Base-by-base conservation (phyloP, 345 rosid genomes). In the Gossypium rotundifolium region DNA sequence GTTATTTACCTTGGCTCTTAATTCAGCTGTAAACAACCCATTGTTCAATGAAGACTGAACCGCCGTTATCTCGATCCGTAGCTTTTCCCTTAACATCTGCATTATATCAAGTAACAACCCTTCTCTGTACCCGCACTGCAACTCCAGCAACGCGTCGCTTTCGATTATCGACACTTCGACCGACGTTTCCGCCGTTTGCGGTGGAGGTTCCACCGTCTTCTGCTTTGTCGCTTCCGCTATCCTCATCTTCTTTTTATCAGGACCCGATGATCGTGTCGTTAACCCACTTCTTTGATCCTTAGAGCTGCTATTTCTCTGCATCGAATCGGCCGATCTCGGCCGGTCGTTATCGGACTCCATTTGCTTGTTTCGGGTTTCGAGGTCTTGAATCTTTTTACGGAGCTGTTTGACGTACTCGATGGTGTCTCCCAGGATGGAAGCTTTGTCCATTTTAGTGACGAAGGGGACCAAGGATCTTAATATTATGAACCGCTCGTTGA, bases 371-470 rank as follows among this genome's bases (percentile, higher is more conserved):
- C 77, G 79, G 0, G 85, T 45, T 80, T 91, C 99, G 3, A 96
- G 81, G 55, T 96, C 99, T 76, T 90, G 93, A 16, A 93, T 86
- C 83, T 90, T 91, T 78, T 89, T 88, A 7, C 88, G 81, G 4
- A 96, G 81, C 76, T 96, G 98, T 78, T 96, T 93, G 82, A 96
- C 88, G 75, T 93, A 93, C 82, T 93, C 97, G 1, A 96, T 96
- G 3, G 99, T 90, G 82, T 96, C 99, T 1, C 98, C 99, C 8
- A 96, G 78, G 67, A 96, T 93, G 3, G 99, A 96, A 7, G 95
- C 97, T 85, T 96, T 96, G 82, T 96, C 99, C 99, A 96, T 93
- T 76, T 96, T 96, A 7, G 99, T 96, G 42, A 96, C 97, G 76
- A 93, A 93, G 11, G 99, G 99, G 64, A 96, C 98, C 20, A 96